A percentile compares a stretch with the other conserved stretches of the same genome.
These are phyloP conservation scores for Suhomyces sp. DNA, from an alignment of 805 yeast genomes.

Conservation along the genomic window DNA sequence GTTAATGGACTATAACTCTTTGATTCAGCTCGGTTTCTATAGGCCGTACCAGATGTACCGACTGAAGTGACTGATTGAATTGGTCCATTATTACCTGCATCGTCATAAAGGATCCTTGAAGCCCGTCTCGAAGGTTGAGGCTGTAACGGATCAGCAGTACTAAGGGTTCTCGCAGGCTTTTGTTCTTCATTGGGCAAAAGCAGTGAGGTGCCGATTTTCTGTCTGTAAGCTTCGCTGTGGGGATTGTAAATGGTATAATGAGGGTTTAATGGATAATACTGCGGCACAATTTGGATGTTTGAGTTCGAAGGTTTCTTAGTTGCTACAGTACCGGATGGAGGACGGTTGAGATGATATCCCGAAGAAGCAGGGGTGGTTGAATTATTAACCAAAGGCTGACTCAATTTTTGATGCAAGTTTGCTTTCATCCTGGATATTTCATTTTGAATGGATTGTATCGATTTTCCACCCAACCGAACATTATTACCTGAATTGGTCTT, in stretches of 20 bases:
- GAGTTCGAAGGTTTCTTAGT: constrained; percentile 14
- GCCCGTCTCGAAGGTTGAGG: constrained; percentile 22
- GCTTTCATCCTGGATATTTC: constrained; percentile 9
- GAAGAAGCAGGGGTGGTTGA: background rate
- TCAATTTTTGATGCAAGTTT: constrained; percentile 7
- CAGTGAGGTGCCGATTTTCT: constrained; percentile 3
- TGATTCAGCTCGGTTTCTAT: constrained; percentile 12
- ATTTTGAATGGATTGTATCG: background rate
- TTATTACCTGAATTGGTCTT: background rate
- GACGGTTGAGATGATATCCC: constrained; percentile 10
- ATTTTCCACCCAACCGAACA: background rate
- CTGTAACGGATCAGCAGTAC: constrained; percentile 31
- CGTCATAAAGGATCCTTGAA: constrained; percentile 7
- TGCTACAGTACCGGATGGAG: background rate
- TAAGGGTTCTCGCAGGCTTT: background rate
- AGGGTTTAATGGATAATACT: constrained; percentile 35
- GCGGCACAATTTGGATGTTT: constrained; percentile 28
- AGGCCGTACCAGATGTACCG: background rate
- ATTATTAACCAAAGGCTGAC: background rate
- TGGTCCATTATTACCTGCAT: constrained; percentile 20
- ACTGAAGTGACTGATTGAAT: background rate
- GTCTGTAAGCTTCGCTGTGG: constrained; percentile 11
- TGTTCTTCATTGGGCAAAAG: constrained; percentile 1
- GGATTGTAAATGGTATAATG: constrained; percentile 29
- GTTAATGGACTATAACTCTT: constrained; percentile 17